Base-by-base conservation (phyloP, 2,329 filamentous ascomycete species). In the Colletotrichum cuscutae region DNA sequence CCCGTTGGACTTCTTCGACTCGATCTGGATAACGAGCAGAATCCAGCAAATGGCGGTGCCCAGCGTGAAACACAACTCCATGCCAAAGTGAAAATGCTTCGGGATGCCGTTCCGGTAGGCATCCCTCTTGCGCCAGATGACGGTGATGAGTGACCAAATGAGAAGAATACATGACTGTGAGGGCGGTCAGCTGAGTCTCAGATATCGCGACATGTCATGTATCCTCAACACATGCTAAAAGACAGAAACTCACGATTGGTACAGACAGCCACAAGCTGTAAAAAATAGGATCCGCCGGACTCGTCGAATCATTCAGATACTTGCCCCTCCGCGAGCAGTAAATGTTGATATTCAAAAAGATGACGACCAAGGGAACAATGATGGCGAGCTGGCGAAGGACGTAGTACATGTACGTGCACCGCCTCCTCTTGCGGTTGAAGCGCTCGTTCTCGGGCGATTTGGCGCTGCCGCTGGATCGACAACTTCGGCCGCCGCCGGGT, bases 311-410 rank as follows among this genome's bases (percentile, higher is more conserved):
- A 59, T 73, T 72, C 15, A 74, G 68, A 37, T 75, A 75, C 28
- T 62, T 71, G 6, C 74, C 74, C 26, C 72, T 53, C 12, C 74
- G 54, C 28, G 74, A 74, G 9, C 72, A 72, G 35, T 75, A 75
- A 22, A 75, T 75, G 63, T 75, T 75, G 68, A 74, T 56, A 57
- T 74, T 75, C n/a, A 75, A 56, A 26, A 74, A 61, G 30, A 75
- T 61, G 8, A 73, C 35, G 57, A 75, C 68, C 11, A 74, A 15
- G 2, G 74, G 73, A 56, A 74, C 58, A 65, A 75, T 60, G 26
- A 93, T 83, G 59, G 90, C 86, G 28, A 71, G 42, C 67, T 80
- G 77, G 15, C 77, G 75, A 64, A 85, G 74, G 56, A 83, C 79
- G 68, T 75, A 77, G 76, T 84, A 85, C 24, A 77, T 77, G 32